phyloP scores from a whole-genome alignment of 768 basidiomycete species.

The Trametes cinnabarina region DNA sequence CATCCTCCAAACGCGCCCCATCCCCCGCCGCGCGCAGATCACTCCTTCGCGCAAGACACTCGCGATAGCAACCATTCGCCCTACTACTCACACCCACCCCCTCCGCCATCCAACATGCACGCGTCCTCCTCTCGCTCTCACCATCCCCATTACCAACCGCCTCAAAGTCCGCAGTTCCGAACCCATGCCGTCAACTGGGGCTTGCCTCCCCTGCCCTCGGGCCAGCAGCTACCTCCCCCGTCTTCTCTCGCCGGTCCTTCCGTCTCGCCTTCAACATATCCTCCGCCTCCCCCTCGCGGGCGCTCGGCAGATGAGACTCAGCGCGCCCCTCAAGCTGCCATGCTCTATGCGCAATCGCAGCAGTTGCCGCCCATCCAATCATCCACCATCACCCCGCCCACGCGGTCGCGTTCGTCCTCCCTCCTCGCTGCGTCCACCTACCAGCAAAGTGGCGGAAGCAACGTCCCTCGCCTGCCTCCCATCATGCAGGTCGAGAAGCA shows the following conservation, averaged over 20 bases:
- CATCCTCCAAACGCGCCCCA: constrained; percentile 17
- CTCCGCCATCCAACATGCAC: constrained; percentile 5
- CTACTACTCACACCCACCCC: constrained; percentile 21
- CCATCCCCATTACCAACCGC: background rate
- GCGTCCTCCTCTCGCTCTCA: constrained; percentile 19
- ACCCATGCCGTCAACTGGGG: constrained; percentile 20
- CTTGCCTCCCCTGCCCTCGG: constrained; percentile 1
- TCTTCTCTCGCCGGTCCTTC: constrained; percentile 41
- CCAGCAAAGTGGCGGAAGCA: constrained; percentile 9
- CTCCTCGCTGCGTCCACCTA: constrained; percentile 19
- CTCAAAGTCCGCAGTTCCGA: constrained; percentile 16
- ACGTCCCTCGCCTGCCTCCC: constrained; percentile 63
- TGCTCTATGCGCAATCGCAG: constrained; percentile 48
- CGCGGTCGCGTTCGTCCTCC: constrained; percentile 18
- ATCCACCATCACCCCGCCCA: background rate
- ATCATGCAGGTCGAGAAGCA: constrained; percentile 91
- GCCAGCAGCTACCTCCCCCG: constrained; percentile 36
- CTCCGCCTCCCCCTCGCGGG: constrained; percentile 15
- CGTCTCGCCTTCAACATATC: constrained; percentile 12
- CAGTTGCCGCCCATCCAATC: constrained; percentile 19
- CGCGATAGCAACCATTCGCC: constrained; percentile 37
- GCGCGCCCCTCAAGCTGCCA: constrained; percentile 52
- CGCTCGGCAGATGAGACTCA: constrained; percentile 44
- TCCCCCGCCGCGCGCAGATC: constrained; percentile 6
- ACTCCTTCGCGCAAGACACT: constrained; percentile 15